Evolutionary conservation across 176 grass and related monocot genomes (phyloP).

Genomic region (Oryza nivara): DNA sequence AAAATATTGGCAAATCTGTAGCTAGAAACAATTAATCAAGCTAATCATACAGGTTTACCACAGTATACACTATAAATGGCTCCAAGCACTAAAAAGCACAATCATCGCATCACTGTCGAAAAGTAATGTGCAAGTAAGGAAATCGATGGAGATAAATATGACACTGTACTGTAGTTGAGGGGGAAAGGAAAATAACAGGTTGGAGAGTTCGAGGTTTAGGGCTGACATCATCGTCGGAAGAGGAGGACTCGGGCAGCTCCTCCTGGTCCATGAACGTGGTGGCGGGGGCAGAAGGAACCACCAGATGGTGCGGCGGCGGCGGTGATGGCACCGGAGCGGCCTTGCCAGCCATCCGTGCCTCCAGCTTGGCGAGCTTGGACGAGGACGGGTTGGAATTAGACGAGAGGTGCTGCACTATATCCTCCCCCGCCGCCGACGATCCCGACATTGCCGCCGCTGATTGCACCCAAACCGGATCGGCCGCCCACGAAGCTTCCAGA

Average conservation of each 20-base stretch:
- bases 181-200: background rate
- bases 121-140: conserved; percentile 21
- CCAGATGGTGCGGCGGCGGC: conserved; percentile 54
- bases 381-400: conserved; percentile 92
- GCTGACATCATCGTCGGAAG: conserved; percentile 89
- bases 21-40: conserved; percentile 16
- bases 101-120: conserved; percentile 4
- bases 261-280: conserved; percentile 71
- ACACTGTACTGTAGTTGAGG: conserved; percentile 1
- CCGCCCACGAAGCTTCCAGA: conserved; percentile 33
- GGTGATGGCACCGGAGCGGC: conserved; percentile 56
- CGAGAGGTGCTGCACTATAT: conserved; percentile 96
- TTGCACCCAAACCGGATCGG: conserved; percentile 41
- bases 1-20: background rate
- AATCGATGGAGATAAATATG: background rate
- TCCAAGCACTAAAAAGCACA: conserved; percentile 4
- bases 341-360: conserved; percentile 99
- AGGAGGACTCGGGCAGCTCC: conserved; percentile 82
- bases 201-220: conserved; percentile 44
- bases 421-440: conserved; percentile 68
- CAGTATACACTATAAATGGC: background rate
- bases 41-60: background rate
- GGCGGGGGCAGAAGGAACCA: conserved; percentile 37
- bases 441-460: conserved; percentile 45
- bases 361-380: conserved; percentile 94